Evolutionary conservation across 345 rosid species (phyloP).

Genomic region (Capsella bursapastoris): DNA sequence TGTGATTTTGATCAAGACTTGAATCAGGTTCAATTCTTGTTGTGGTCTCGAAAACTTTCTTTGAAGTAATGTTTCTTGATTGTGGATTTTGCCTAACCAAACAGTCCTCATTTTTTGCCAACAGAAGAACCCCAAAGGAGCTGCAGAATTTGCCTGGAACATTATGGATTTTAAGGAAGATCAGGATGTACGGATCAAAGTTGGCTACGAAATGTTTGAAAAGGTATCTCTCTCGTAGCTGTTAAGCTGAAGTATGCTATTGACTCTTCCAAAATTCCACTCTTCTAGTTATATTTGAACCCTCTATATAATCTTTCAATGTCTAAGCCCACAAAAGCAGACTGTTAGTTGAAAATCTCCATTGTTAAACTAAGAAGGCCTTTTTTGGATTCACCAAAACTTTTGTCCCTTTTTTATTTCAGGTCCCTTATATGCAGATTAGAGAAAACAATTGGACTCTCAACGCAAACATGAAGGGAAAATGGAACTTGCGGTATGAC

Average conservation of each 20-base stretch:
- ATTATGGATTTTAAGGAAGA: slow-evolving; percentile 72
- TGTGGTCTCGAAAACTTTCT: background rate
- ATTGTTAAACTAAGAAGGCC: background rate
- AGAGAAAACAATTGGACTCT: slow-evolving; percentile 94
- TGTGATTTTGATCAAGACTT: slow-evolving; percentile 76
- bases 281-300: background rate
- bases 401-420: slow-evolving; percentile 32
- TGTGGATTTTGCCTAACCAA: background rate
- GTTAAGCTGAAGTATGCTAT: slow-evolving; percentile 5
- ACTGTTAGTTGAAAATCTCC: background rate
- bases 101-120: slow-evolving; percentile 18
- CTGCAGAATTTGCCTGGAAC: slow-evolving; percentile 81
- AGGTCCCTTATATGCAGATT: slow-evolving; percentile 87
- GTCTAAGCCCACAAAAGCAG: background rate
- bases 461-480: slow-evolving; percentile 76
- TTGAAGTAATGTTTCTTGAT: slow-evolving; percentile 11
- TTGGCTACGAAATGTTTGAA: slow-evolving; percentile 75
- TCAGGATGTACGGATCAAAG: slow-evolving; percentile 80
- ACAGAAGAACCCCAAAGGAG: slow-evolving; percentile 83
- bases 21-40: slow-evolving; percentile 54
- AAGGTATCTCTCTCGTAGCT: slow-evolving; percentile 58
- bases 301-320: background rate
- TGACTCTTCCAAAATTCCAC: slow-evolving; percentile 1
- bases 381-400: background rate
- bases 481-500: slow-evolving; percentile 81